phyloP scores from a whole-genome alignment of 208 protist genomes.

The Crithidia expoeki region DNA sequence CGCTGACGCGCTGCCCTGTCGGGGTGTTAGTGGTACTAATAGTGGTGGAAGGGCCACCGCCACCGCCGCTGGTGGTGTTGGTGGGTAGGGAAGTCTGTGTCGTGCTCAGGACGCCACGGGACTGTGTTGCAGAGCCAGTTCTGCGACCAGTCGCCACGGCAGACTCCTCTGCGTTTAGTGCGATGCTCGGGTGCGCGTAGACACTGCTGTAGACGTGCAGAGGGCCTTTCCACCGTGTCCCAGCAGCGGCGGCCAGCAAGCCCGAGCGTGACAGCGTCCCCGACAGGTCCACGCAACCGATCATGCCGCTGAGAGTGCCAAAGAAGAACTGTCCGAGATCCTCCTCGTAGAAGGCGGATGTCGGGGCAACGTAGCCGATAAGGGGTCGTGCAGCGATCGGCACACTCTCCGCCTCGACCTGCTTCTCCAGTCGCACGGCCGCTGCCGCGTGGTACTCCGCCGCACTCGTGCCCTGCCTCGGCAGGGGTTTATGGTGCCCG shows the following conservation, averaged over 20 bases:
- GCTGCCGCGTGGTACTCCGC: slow-evolving; percentile 30
- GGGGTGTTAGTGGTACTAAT: background rate
- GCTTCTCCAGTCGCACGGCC: slow-evolving; percentile 46
- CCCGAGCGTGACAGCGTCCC: slow-evolving; percentile 52
- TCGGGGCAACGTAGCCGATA: slow-evolving; percentile 77
- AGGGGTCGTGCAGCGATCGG: slow-evolving; percentile 60
- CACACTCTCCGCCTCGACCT: slow-evolving; percentile 35
- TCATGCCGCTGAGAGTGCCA: slow-evolving; percentile 64
- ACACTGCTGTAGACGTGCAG: slow-evolving; percentile 47
- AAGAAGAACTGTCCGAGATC: slow-evolving; percentile 63
- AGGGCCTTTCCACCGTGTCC: slow-evolving; percentile 32
- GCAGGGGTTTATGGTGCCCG: slow-evolving; percentile 48
- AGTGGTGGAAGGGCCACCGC: background rate
- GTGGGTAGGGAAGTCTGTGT: background rate
- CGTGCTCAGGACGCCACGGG: background rate
- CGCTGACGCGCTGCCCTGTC: slow-evolving; percentile 33
- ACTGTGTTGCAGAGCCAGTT: background rate
- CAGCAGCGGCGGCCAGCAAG: slow-evolving; percentile 46
- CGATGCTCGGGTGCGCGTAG: slow-evolving; percentile 42
- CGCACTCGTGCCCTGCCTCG: slow-evolving; percentile 4
- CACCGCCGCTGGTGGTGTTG: background rate
- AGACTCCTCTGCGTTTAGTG: background rate
- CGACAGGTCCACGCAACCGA: slow-evolving; percentile 76
- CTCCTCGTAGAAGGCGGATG: slow-evolving; percentile 57
- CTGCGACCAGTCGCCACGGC: too few species aligned